Conservation (phyloP, 768 basidiomycete species). For the Mycena epipterygia region DNA sequence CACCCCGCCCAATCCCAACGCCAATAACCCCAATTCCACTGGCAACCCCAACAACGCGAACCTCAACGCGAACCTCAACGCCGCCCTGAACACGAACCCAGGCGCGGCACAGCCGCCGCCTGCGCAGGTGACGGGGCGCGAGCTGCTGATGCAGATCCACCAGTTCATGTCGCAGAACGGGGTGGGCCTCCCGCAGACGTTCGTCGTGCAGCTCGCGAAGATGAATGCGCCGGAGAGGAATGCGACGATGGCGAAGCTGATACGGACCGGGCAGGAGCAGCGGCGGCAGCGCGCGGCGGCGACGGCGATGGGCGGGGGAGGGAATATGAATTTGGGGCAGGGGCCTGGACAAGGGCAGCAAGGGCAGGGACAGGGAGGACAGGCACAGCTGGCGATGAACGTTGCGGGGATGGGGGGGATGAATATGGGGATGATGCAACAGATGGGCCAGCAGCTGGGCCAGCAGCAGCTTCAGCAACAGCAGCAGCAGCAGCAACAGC, state of each 20-base stretch:
- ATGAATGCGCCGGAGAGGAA: conserved; percentile 5
- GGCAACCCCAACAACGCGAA: not conserved
- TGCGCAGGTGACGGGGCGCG: not conserved
- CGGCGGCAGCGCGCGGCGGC: not conserved
- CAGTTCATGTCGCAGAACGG: conserved; percentile 6
- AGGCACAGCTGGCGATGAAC: too few species aligned
- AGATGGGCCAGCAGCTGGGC: conserved; percentile 33
- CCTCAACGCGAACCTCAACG: not conserved
- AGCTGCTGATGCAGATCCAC: conserved; percentile 8
- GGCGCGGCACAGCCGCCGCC: conserved; percentile 5
- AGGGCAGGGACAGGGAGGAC: not conserved
- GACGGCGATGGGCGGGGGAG: conserved; percentile 24
- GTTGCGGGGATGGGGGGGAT: conserved; percentile 24
- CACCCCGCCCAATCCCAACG: conserved; percentile 5
- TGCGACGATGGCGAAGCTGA: conserved; percentile 7
- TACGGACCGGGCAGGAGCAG: conserved; percentile 21
- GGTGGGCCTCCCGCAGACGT: not conserved
- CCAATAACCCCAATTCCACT: too few species aligned
- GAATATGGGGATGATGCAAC: conserved; percentile 44
- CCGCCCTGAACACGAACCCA: not conserved
- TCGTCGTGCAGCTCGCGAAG: conserved; percentile 13
- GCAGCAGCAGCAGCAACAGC: conserved; percentile 29
- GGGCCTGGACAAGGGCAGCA: not conserved
- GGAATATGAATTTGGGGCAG: conserved; percentile 1
- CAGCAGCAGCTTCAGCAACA: conserved; percentile 30